A percentile compares a stretch with the other conserved stretches of the same genome.
Conservation (phyloP, 305 asterid species). For the Fraxinus floribunda region DNA sequence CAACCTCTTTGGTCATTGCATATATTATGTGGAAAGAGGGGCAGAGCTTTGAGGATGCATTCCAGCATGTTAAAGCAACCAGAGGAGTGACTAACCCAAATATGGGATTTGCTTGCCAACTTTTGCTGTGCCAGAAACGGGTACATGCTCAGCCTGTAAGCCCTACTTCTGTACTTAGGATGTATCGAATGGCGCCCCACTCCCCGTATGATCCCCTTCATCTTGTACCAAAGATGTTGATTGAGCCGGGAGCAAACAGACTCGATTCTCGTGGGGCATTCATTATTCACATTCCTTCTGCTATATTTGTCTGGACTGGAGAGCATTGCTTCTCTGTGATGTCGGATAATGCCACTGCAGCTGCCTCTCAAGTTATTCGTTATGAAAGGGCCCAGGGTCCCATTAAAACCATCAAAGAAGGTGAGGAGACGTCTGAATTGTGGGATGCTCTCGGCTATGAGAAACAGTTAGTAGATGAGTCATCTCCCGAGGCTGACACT, state of each 20-base stretch:
- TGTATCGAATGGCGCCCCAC: slow-evolving; percentile 88
- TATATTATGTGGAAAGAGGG: slow-evolving; percentile 95
- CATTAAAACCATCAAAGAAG: slow-evolving; percentile 53
- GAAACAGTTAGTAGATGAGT: slow-evolving; percentile 30
- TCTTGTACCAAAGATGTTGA: slow-evolving; percentile 81
- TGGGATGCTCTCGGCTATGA: slow-evolving; percentile 57
- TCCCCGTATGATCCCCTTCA: slow-evolving; percentile 93
- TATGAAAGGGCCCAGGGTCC: slow-evolving; percentile 77
- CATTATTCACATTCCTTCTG: slow-evolving; percentile 72
- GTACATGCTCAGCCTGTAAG: slow-evolving; percentile 90
- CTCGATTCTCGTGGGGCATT: slow-evolving; percentile 94
- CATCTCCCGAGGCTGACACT: slow-evolving; percentile 1
- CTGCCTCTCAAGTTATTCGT: slow-evolving; percentile 75
- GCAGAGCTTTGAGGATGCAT: slow-evolving; percentile 80
- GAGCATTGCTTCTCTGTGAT: slow-evolving; percentile 54
- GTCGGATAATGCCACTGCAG: slow-evolving; percentile 66
- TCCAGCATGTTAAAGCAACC: slow-evolving; percentile 75
- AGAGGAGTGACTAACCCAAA: slow-evolving; percentile 91
- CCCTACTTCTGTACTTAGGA: slow-evolving; percentile 70
- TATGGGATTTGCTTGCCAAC: slow-evolving; percentile 92
- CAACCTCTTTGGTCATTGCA: slow-evolving; percentile 92
- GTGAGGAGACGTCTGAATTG: slow-evolving; percentile 68
- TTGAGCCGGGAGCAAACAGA: slow-evolving; percentile 52
- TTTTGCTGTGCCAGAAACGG: slow-evolving; percentile 83
- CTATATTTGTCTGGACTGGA: slow-evolving; percentile 78